phyloP scores from a whole-genome alignment of 345 rosid genomes.

The Ricinus communis region DNA sequence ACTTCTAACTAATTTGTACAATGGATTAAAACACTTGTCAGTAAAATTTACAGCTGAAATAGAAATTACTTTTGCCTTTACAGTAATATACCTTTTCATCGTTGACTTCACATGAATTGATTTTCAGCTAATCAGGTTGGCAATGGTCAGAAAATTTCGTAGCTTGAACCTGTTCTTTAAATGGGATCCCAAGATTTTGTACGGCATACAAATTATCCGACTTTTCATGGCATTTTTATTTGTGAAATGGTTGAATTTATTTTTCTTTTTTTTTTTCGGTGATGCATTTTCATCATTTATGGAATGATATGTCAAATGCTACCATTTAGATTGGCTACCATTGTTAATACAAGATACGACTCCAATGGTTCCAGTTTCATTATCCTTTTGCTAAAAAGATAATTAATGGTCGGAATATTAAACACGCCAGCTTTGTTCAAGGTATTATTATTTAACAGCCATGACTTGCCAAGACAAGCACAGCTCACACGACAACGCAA shows the following conservation, averaged over 20 bases:
- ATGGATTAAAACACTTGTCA: background rate
- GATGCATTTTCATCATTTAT: too few relatives aligned
- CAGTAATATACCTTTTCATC: background rate
- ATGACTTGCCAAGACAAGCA: background rate
- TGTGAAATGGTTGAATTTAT: too few relatives aligned
- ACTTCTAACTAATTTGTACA: slow-evolving; percentile 19
- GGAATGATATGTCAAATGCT: too few relatives aligned
- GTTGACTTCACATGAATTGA: too few relatives aligned
- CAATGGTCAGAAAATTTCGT: background rate
- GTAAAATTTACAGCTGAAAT: slow-evolving; percentile 28
- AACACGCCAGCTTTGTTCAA: background rate
- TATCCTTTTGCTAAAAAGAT: background rate
- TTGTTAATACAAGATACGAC: too few relatives aligned
- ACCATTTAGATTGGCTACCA: too few relatives aligned
- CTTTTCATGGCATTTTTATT: too few relatives aligned
- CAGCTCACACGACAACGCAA: background rate
- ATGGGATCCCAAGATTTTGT: too few relatives aligned
- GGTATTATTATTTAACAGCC: background rate
- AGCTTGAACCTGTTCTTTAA: too few relatives aligned
- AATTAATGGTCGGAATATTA: background rate
- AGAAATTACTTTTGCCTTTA: slow-evolving; percentile 18
- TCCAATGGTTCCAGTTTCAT: too few relatives aligned
- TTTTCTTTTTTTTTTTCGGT: too few relatives aligned
- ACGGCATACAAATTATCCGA: too few relatives aligned
- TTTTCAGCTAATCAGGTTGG: background rate